These are phyloP conservation scores for Fonsecaea erecta DNA, from an alignment of 2,329 filamentous ascomycete species.

Conservation along the genomic window DNA sequence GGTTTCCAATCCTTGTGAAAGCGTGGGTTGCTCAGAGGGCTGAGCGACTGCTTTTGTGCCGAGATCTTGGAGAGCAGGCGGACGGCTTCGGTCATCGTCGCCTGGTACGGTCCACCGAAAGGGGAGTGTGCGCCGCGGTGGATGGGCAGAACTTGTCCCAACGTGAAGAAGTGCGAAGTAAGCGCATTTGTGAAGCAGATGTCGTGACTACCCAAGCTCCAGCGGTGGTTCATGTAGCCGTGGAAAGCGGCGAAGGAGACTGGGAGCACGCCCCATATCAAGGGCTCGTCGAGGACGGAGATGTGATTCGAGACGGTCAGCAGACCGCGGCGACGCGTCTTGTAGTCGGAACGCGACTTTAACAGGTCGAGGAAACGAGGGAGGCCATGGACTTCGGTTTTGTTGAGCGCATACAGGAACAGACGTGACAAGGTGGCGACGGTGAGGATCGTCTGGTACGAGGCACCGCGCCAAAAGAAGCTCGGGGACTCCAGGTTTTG, in stretches of 20 bases:
- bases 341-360: conserved; percentile 71
- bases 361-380: conserved; percentile 75
- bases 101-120: conserved; percentile 85
- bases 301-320: conserved; percentile 93
- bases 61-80: conserved; percentile 70
- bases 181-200: conserved; percentile 87
- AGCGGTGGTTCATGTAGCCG: conserved; percentile 71
- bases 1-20: conserved; percentile 48
- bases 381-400: conserved; percentile 71
- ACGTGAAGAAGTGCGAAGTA: conserved; percentile 75
- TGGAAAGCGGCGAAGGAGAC: conserved; percentile 72
- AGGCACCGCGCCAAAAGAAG: conserved; percentile 69
- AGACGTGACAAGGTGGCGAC: conserved; percentile 71
- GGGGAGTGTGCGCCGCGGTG: conserved; percentile 79
- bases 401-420: conserved; percentile 70
- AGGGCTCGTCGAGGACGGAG: conserved; percentile 89
- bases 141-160: conserved; percentile 88
- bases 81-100: conserved; percentile 83
- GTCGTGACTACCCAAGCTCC: conserved; percentile 90
- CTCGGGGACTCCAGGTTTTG: conserved; percentile 51
- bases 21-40: conserved; percentile 23
- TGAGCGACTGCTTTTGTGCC: conserved; percentile 44
- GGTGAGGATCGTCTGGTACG: conserved; percentile 74
- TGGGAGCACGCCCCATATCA: conserved; percentile 90
- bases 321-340: conserved; percentile 72